Conservation (phyloP, 106 monocot species). For the Ottelia alismoides region DNA sequence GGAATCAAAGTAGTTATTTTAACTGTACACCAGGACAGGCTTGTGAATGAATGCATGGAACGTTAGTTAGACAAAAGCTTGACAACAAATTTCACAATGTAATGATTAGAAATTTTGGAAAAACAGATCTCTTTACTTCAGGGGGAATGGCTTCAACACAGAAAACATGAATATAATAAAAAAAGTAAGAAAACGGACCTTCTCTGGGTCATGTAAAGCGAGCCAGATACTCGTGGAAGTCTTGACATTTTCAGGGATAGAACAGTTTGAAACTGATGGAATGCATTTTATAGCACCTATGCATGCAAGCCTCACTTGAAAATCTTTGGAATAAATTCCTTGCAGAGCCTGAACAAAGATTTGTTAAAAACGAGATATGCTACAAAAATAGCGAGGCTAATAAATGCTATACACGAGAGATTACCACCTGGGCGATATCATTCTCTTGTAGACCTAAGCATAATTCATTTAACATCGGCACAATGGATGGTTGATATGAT, state of each 20-base stretch:
- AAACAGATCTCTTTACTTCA: too few species aligned
- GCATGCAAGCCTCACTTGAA: slow-evolving; percentile 88
- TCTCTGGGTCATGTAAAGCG: slow-evolving; percentile 89
- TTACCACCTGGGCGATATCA: slow-evolving; percentile 36
- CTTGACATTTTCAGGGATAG: slow-evolving; percentile 44
- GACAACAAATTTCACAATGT: too few species aligned
- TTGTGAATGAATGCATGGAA: too few species aligned
- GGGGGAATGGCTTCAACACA: too few species aligned
- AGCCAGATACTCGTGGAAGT: slow-evolving; percentile 76
- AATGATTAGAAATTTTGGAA: too few species aligned
- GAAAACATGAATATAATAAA: too few species aligned
- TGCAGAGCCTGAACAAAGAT: slow-evolving; percentile 57
- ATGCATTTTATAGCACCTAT: slow-evolving; percentile 89
- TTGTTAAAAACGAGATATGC: not conserved
- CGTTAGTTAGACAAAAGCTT: too few species aligned
- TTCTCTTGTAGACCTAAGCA: slow-evolving; percentile 68
- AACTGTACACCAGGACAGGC: too few species aligned
- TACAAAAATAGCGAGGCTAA: not conserved
- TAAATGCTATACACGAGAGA: not conserved
- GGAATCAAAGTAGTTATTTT: too few species aligned
- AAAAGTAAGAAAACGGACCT: too few species aligned
- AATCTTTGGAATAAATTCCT: slow-evolving; percentile 88
- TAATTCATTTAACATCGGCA: slow-evolving; percentile 86
- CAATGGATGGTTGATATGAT: slow-evolving; percentile 47
- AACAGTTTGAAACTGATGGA: slow-evolving; percentile 57